Conservation (phyloP, 306 rosid genomes). For the Canavalia ensiformis region DNA sequence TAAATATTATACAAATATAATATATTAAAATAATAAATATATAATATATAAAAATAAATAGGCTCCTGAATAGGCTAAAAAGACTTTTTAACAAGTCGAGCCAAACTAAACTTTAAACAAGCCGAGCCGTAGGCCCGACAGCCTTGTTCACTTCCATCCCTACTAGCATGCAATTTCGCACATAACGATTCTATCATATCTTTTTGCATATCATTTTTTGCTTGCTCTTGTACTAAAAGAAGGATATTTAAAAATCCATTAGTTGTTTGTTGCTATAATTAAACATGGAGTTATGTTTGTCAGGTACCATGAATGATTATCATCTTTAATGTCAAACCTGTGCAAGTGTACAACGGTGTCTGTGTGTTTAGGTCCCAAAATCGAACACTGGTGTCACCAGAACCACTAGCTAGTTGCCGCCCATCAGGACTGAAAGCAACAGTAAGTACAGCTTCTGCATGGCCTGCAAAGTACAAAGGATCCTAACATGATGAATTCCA, state of each 20-base stretch:
- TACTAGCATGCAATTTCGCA: not conserved
- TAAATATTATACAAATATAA: no score
- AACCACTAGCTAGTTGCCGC: slow-evolving; percentile 90
- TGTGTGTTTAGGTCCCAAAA: slow-evolving; percentile 94
- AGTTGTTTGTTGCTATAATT: slow-evolving; percentile 12
- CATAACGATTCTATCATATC: not conserved
- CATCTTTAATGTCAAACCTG: slow-evolving; percentile 67
- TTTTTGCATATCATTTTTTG: not conserved
- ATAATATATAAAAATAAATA: no score
- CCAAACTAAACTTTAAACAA: no score
- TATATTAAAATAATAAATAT: no score
- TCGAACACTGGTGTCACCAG: slow-evolving; percentile 92
- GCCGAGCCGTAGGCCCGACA: no score
- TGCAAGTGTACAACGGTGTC: slow-evolving; percentile 83
- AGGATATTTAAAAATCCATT: slow-evolving; percentile 23
- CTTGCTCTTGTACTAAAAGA: not conserved
- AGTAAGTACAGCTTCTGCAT: slow-evolving; percentile 80
- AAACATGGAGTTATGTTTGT: slow-evolving; percentile 4
- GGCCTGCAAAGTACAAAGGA: slow-evolving; percentile 75
- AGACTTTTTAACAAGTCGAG: no score
- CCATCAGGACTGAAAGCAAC: slow-evolving; percentile 99
- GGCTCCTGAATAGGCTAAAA: no score
- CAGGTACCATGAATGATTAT: slow-evolving; percentile 37
- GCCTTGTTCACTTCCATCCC: no score
- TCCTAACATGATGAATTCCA: slow-evolving; percentile 27